A percentile compares a stretch with the other conserved stretches of the same genome.
phyloP scores from a whole-genome alignment of 805 yeast species.

The Metschnikowia aberdeeniae region DNA sequence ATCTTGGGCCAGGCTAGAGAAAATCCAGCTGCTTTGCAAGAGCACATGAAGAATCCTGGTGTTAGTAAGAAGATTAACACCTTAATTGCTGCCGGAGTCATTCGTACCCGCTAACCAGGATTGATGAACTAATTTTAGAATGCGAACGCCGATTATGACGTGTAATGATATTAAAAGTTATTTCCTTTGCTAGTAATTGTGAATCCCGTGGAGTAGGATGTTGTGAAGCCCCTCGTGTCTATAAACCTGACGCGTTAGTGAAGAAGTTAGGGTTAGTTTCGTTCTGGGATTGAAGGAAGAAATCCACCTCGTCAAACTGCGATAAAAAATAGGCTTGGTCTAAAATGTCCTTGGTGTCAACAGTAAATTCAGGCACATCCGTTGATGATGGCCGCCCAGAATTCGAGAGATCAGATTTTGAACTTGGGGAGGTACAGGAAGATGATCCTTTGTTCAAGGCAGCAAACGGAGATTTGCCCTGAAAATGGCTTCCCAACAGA shows the following conservation, averaged over 20 bases:
- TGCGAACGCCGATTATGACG: too few species aligned
- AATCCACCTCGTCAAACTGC: constrained; percentile 4
- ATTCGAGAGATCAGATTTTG: background rate
- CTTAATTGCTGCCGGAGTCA: constrained; percentile 94
- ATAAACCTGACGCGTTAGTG: background rate
- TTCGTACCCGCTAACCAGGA: constrained; percentile 67
- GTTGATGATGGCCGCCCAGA: background rate
- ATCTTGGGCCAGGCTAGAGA: constrained; percentile 90
- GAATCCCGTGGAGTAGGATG: background rate
- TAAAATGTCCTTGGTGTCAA: background rate
- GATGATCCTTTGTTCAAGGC: background rate
- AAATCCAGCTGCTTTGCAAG: constrained; percentile 94
- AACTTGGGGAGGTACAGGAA: background rate
- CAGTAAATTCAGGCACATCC: background rate
- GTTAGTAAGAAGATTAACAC: constrained; percentile 82
- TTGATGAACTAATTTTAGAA: background rate
- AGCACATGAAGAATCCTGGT: constrained; percentile 96
- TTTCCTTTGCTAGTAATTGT: too few species aligned
- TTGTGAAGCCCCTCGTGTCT: background rate
- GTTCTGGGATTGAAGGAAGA: background rate
- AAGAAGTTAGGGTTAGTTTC: constrained; percentile 1
- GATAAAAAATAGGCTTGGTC: background rate
- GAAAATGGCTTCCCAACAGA: background rate
- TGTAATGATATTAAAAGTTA: too few species aligned
- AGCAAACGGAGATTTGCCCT: constrained; percentile 11